Evolutionary conservation across 2,329 filamentous ascomycete genomes (phyloP), one percentile per base, ranked within the genome.

Genomic region (Microascus cirrosus): DNA sequence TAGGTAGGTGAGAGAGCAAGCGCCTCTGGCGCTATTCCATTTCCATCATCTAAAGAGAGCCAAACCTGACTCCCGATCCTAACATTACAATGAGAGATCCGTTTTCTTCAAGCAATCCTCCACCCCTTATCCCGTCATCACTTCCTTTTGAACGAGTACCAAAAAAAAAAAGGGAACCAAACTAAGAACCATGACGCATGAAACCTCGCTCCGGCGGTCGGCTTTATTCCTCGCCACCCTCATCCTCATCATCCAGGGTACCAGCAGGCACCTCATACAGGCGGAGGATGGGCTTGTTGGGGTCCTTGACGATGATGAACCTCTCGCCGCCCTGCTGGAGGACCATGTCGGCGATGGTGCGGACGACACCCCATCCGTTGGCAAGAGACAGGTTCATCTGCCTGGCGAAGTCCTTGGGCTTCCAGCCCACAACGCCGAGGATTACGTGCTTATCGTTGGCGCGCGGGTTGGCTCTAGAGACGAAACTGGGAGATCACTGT

Each of bases 331-430:
- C 80, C 73, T 85, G 83, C 72, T 85, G 83, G 65, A 91, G 81
- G 67, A 86, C 88, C 87, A 97, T 95, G 74, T 99, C 94, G 66
- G 90, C 90, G 68, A 99, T 96, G 55, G 94, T 99, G 64, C 94
- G 90, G 60, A 99, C 94, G 64, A 99, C 97, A 73, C 94, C 94
- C 94, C 94, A 99, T 62, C 94, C 94, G 75, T 99, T 99, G 75
- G 88, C 89, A 59, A 97, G 82, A 67, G 92, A 95, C 67, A 99
- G 76, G 77, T 96, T 96, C 94, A 99, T 99, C 80, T 99, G 94
- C 68, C 83, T 82, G 62, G 94, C 94, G 66, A 99, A 97, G 70
- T 99, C 95, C 66, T 89, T 87, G 42, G 94, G 94, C 80, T 99
- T 99, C 86, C 95, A 97, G 74, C 92, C 92, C 35, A 96, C 82